These are phyloP conservation scores for Porcisia deanei DNA, from an alignment of 208 protist species.

Conservation along the genomic window DNA sequence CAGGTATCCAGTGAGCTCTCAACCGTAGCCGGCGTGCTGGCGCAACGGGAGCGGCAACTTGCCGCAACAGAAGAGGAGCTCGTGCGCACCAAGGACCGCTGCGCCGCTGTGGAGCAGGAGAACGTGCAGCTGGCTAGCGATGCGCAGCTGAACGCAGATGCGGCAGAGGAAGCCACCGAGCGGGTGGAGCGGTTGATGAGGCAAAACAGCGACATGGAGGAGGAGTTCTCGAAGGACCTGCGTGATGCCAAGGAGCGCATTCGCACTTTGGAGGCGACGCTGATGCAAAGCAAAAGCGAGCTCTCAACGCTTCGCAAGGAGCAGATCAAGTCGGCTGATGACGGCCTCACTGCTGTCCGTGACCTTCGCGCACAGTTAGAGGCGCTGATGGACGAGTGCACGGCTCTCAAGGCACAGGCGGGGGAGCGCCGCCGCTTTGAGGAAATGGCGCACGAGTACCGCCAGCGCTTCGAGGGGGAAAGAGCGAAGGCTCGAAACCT, in stretches of 20 bases:
- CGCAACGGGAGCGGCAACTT: slow-evolving; percentile 70
- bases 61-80: slow-evolving; percentile 45
- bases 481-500: slow-evolving; percentile 53
- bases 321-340: slow-evolving; percentile 49
- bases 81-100: slow-evolving; percentile 28
- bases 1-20: slow-evolving; percentile 71
- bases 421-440: slow-evolving; percentile 40
- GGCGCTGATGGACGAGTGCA: slow-evolving; percentile 43
- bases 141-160: slow-evolving; percentile 39
- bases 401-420: slow-evolving; percentile 26
- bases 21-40: slow-evolving; percentile 59
- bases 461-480: slow-evolving; percentile 40
- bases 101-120: slow-evolving; percentile 52
- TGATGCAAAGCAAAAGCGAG: slow-evolving; percentile 52
- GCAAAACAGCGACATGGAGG: slow-evolving; percentile 62
- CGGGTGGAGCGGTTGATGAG: slow-evolving; percentile 53
- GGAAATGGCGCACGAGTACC: slow-evolving; percentile 46
- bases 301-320: slow-evolving; percentile 49
- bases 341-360: slow-evolving; percentile 33
- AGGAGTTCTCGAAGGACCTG: slow-evolving; percentile 63
- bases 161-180: slow-evolving; percentile 51
- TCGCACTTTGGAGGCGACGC: slow-evolving; percentile 43
- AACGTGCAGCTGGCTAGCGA: slow-evolving; percentile 51
- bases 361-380: slow-evolving; percentile 57
- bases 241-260: slow-evolving; percentile 59